Evolutionary conservation across 1,139 yeast genomes (phyloP).

Genomic region (Yamadazyma aaseri): DNA sequence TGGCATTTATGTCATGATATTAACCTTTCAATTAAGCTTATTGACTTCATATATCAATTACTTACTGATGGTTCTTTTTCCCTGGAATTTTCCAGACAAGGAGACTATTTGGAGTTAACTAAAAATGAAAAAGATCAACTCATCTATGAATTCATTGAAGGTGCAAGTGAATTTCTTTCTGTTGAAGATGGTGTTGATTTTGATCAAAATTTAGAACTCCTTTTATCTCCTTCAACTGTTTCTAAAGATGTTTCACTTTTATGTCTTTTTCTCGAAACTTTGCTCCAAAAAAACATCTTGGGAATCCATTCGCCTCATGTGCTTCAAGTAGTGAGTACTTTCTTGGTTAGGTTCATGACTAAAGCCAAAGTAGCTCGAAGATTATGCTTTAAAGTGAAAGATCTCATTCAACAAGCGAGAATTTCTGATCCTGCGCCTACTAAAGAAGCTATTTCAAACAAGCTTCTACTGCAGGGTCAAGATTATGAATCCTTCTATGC

Average conservation of each 20-base stretch:
- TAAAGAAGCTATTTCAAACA: not conserved
- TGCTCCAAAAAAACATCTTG: constrained; percentile 42
- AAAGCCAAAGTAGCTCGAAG: constrained; percentile 40
- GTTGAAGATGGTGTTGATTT: constrained; percentile 37
- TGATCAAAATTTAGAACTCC: constrained; percentile 34
- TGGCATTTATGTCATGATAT: constrained; percentile 66
- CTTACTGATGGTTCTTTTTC: constrained; percentile 39
- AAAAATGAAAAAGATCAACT: constrained; percentile 65
- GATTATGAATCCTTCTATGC: not conserved
- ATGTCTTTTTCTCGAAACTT: constrained; percentile 54
- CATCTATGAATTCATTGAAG: constrained; percentile 65
- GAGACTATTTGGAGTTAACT: constrained; percentile 33
- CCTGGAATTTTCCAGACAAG: constrained; percentile 23
- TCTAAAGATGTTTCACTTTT: constrained; percentile 52
- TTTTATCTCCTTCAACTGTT: constrained; percentile 41
- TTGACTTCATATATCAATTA: constrained; percentile 61
- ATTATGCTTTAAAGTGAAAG: constrained; percentile 26
- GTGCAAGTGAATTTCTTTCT: constrained; percentile 50
- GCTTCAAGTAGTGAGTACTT: constrained; percentile 53
- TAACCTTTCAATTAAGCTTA: constrained; percentile 48
- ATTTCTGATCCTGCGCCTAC: not conserved
- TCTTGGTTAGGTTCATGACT: constrained; percentile 64
- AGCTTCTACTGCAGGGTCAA: not conserved
- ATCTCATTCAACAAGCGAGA: constrained; percentile 7
- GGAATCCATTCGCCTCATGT: constrained; percentile 43